Percentiles rank a stretch among this genome's conserved stretches.
These are phyloP conservation scores for Boletus rubroflammeus DNA, from an alignment of 768 basidiomycete species.

Conservation along the genomic window DNA sequence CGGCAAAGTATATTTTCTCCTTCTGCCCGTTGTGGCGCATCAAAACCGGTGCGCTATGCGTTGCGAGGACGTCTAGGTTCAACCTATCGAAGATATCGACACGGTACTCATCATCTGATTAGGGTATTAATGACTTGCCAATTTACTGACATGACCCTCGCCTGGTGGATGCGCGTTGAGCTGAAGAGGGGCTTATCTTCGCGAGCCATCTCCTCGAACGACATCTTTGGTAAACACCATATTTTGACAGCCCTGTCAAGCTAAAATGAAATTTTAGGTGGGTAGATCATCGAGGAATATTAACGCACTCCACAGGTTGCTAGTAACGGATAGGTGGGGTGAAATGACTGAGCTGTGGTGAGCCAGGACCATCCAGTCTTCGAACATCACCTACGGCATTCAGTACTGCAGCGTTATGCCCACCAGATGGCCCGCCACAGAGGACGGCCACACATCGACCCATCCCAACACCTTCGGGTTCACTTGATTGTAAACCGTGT, in stretches of 20 bases:
- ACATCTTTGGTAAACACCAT: slow-evolving; percentile 53
- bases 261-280: slow-evolving; percentile 33
- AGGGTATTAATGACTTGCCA: slow-evolving; percentile 42
- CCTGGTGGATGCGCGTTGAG: slow-evolving; percentile 60
- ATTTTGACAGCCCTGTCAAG: slow-evolving; percentile 74
- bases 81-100: slow-evolving; percentile 41
- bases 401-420: slow-evolving; percentile 67
- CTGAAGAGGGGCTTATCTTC: slow-evolving; percentile 80
- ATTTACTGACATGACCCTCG: slow-evolving; percentile 56
- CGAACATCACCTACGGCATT: slow-evolving; percentile 46
- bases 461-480: slow-evolving; percentile 55
- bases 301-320: slow-evolving; percentile 72
- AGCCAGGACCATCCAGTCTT: neutral
- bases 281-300: neutral
- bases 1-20: slow-evolving; percentile 32
- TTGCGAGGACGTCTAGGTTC: slow-evolving; percentile 48
- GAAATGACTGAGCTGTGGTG: slow-evolving; percentile 53
- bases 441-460: slow-evolving; percentile 62
- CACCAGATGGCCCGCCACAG: slow-evolving; percentile 68
- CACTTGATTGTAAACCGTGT: slow-evolving; percentile 60
- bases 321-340: slow-evolving; percentile 57
- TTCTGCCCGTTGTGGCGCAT: slow-evolving; percentile 34
- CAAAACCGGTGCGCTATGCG: slow-evolving; percentile 51
- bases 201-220: slow-evolving; percentile 41
- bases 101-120: neutral